Evolutionary conservation across 768 basidiomycete species (phyloP), one percentile per base, ranked within the genome.

Genomic region (Rossbeevera mucosa): DNA sequence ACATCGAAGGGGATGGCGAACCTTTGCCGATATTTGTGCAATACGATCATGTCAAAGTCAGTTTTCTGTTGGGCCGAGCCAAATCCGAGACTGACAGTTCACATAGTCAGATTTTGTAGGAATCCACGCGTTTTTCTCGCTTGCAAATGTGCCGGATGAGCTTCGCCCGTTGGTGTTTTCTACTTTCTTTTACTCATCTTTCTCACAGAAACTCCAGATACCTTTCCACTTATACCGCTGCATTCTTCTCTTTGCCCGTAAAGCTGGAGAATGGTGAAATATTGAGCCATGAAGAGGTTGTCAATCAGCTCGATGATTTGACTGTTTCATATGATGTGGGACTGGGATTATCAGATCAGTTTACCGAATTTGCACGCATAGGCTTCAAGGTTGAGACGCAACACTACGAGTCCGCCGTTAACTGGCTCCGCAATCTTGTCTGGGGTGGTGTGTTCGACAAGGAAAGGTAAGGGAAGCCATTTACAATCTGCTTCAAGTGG

Each of bases 201-300:
- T 21, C 40, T 51, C 55, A 30, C 60, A 52, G 14, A 55, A 22
- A 48, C 48, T 43, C 36, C 59, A 94, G 91, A 51, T 84, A 90
- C 59, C 74, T 94, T 33, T 82, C 82, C 22, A 75, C 86, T 12
- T 94, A 96, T 64, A 76, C 90, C 22, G 79, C 82, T 24, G 76
- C 91, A 1, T 90, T 99, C 76, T 98, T 96, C 70, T 84, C 90
- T 13, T 76, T 98, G 0, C 93, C 94, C 3, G 79, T 99, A 29
- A 80, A 73, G 44, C 76, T 85, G 28, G 74, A 80, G 36, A 77
- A 77, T 48, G 95, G 94, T 2, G 80, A 85, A 56, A 70, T 72
- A 33, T 72, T 98, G 42, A 74, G 79, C 9, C 90, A 94, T 57
- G 96, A 98, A 70, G 83, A 94, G 50, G 96, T 97, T 24, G 80